These are phyloP conservation scores for Mycena galopus DNA, from an alignment of 768 basidiomycete species.

Conservation along the genomic window DNA sequence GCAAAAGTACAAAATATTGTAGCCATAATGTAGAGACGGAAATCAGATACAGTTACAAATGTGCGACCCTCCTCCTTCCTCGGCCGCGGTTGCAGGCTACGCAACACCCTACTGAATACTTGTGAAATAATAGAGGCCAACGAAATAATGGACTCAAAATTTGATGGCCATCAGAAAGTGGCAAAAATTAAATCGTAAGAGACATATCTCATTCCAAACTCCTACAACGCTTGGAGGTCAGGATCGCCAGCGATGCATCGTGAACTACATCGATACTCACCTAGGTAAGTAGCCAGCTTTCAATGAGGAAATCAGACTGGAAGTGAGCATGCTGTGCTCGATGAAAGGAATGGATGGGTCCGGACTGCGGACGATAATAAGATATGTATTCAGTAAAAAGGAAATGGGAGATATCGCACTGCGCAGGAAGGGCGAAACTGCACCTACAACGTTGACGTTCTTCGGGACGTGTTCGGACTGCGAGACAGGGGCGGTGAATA, in stretches of 20 bases:
- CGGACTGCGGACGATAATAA: neutral
- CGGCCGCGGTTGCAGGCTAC: too few relatives aligned
- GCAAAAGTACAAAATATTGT: too few relatives aligned
- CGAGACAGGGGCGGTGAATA: neutral
- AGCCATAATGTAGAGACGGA: too few relatives aligned
- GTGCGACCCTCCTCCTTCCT: too few relatives aligned
- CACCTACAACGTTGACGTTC: neutral
- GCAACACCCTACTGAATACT: neutral
- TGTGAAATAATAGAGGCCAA: neutral
- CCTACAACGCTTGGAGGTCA: neutral
- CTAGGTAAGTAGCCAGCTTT: slow-evolving; percentile 3
- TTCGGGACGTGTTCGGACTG: slow-evolving; percentile 5
- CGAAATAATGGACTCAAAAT: neutral
- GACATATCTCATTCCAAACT: neutral
- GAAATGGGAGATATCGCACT: neutral
- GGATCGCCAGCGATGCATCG: neutral
- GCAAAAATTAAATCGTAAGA: neutral
- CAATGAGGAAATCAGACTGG: neutral
- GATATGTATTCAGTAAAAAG: neutral
- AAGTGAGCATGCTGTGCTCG: neutral
- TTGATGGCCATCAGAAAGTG: neutral
- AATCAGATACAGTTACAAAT: too few relatives aligned
- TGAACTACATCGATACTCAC: neutral
- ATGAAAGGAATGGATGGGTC: neutral
- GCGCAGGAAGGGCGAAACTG: neutral